Evolutionary conservation across 257 asterid genomes (phyloP).

Genomic region (Leonotis leonurus): DNA sequence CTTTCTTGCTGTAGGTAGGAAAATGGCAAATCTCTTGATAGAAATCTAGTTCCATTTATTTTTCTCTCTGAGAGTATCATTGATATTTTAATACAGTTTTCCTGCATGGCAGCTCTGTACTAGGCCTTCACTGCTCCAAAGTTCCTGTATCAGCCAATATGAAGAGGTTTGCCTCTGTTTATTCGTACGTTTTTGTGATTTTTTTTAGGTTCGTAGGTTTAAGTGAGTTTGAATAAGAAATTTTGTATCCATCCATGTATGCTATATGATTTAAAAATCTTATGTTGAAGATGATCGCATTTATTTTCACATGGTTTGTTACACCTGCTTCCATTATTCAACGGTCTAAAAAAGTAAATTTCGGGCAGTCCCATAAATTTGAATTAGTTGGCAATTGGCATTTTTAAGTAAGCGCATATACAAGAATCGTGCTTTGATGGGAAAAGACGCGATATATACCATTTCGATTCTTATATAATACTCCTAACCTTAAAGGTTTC

Average conservation of each 20-base stretch:
- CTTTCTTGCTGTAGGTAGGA: background rate
- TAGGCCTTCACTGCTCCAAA: background rate
- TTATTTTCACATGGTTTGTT: background rate
- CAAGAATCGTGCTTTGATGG: background rate
- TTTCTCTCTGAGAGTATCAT: background rate
- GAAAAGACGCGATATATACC: background rate
- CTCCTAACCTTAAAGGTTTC: background rate
- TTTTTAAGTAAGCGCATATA: background rate
- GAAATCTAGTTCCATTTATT: too few relatives aligned
- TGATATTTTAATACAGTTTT: background rate
- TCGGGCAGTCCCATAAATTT: background rate
- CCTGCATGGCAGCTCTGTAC: background rate
- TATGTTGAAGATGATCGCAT: background rate
- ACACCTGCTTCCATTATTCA: background rate
- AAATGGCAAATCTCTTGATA: background rate
- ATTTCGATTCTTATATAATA: background rate
- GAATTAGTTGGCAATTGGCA: background rate
- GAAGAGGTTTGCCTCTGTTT: background rate
- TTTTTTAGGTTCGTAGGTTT: too few relatives aligned
- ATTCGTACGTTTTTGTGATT: background rate
- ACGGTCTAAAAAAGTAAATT: background rate
- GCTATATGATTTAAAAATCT: background rate
- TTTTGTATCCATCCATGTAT: background rate
- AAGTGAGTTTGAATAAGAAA: background rate
- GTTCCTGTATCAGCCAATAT: background rate